Evolutionary conservation across 805 yeast species (phyloP).

Genomic region (Candida ipomoeae): DNA sequence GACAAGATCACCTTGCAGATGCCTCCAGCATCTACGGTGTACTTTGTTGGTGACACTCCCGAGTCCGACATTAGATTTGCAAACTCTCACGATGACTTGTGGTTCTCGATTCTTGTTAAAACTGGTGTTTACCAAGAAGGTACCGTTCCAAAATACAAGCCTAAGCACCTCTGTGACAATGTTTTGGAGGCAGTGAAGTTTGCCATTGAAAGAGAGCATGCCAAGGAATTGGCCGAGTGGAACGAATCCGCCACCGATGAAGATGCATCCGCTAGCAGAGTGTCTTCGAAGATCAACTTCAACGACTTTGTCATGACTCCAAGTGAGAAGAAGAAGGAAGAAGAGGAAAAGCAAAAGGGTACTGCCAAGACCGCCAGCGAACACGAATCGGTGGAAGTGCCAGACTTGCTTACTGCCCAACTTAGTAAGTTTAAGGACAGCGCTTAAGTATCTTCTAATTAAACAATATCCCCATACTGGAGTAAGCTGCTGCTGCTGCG

Average conservation of each 20-base stretch:
- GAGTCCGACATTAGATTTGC: conserved; percentile 87
- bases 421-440: conserved; percentile 33
- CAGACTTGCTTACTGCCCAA: conserved; percentile 44
- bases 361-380: conserved; percentile 22
- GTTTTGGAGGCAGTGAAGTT: conserved; percentile 79
- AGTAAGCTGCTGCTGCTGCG: neutral
- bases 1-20: conserved; percentile 49
- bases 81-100: conserved; percentile 76
- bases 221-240: conserved; percentile 70
- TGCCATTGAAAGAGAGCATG: conserved; percentile 80
- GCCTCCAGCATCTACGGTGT: conserved; percentile 83
- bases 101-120: conserved; percentile 81
- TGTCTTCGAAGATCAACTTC: conserved; percentile 35
- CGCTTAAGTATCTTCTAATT: neutral
- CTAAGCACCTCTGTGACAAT: conserved; percentile 67
- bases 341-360: conserved; percentile 13
- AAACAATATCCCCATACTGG: neutral
- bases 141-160: conserved; percentile 71
- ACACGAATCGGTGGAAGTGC: conserved; percentile 48
- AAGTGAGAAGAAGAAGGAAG: conserved; percentile 23
- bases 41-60: conserved; percentile 88
- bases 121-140: conserved; percentile 86
- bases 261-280: conserved; percentile 23
- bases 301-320: conserved; percentile 46
- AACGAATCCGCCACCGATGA: conserved; percentile 43